phyloP scores from a whole-genome alignment of 441 rosid genomes.

The Rhodomyrtus psidioides region DNA sequence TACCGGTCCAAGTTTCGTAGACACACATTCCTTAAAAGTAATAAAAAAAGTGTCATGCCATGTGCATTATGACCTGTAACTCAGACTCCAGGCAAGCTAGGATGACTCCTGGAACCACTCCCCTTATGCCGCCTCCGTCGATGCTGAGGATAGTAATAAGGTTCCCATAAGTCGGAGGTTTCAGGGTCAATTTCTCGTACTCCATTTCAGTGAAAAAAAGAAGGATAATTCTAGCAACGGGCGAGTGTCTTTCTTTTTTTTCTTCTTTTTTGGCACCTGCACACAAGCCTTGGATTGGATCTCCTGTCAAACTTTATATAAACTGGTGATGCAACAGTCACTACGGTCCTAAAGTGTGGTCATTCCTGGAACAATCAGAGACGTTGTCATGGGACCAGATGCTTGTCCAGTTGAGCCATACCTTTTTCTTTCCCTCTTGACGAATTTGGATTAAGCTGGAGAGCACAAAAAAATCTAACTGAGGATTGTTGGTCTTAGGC shows the following conservation, averaged over 20 bases:
- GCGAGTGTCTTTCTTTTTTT: too few species aligned
- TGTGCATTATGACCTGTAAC: conserved; percentile 30
- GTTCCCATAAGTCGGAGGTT: conserved; percentile 27
- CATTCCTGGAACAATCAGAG: not conserved
- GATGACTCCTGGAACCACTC: conserved; percentile 39
- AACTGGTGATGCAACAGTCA: not conserved
- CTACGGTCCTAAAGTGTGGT: not conserved
- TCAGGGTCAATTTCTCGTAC: not conserved
- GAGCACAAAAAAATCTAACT: not conserved
- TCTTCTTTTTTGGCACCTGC: not conserved
- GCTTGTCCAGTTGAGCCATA: not conserved
- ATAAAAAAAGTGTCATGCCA: not conserved
- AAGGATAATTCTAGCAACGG: not conserved
- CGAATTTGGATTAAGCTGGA: not conserved
- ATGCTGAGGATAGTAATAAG: conserved; percentile 38
- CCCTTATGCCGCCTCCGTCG: conserved; percentile 52
- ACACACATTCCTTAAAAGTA: not conserved
- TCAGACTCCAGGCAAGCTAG: conserved; percentile 40
- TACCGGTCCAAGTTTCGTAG: not conserved
- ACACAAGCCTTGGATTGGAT: not conserved
- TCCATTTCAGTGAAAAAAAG: not conserved
- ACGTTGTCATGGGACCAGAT: not conserved
- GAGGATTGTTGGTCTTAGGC: not conserved
- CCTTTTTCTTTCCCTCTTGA: not conserved
- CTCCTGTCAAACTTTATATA: not conserved